These are phyloP conservation scores for Backusella westeae DNA, from an alignment of 192 early-diverging fungal genomes.

Conservation along the genomic window DNA sequence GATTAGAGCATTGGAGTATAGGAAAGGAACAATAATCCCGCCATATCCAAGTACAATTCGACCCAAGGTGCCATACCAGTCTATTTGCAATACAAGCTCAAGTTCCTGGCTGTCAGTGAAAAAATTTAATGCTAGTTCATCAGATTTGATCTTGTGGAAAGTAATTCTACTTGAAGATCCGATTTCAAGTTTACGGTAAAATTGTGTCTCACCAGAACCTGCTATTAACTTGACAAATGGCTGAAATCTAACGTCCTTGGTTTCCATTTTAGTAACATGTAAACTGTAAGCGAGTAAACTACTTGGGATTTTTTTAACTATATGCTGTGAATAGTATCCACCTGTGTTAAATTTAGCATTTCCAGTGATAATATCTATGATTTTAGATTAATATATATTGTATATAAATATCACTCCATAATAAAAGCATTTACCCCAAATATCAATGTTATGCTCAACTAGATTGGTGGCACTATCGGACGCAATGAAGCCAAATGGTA, in stretches of 20 bases:
- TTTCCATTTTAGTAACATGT: background rate
- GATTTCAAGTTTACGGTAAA: slow-evolving; percentile 26
- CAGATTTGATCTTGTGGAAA: slow-evolving; percentile 36
- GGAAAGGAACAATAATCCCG: slow-evolving; percentile 29
- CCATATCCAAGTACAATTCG: slow-evolving; percentile 66
- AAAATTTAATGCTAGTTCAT: slow-evolving; percentile 39
- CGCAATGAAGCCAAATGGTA: background rate
- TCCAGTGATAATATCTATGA: background rate
- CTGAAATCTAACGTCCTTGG: background rate
- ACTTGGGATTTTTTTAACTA: background rate
- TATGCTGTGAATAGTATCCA: background rate
- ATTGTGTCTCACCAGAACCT: background rate
- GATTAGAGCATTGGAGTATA: background rate
- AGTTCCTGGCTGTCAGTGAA: slow-evolving; percentile 42
- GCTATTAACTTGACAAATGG: background rate
- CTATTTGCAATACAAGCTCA: slow-evolving; percentile 45
- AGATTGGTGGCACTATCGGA: background rate
- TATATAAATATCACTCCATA: background rate
- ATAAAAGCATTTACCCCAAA: background rate
- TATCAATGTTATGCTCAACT: background rate
- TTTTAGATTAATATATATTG: background rate
- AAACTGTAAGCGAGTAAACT: background rate
- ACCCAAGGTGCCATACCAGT: slow-evolving; percentile 67
- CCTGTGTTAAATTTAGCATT: background rate
- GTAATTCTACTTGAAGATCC: slow-evolving; percentile 31